These are phyloP conservation scores for Mucor circinelloides DNA, from an alignment of 371 early-diverging fungal genomes.

Conservation along the genomic window DNA sequence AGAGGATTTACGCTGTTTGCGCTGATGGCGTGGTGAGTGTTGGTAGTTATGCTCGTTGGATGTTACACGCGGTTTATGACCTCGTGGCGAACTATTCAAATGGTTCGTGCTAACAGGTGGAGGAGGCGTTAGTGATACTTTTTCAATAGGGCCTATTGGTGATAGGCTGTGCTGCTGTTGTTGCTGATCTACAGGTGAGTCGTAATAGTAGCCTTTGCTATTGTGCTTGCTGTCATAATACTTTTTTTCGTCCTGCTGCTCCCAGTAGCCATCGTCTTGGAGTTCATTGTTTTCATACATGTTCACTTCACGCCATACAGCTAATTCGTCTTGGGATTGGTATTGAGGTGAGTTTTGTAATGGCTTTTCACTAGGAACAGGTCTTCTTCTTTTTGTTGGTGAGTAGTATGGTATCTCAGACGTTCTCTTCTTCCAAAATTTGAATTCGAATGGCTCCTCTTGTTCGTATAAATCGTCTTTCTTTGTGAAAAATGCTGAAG, in stretches of 20 bases:
- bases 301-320: slow-evolving; percentile 18
- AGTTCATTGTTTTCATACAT: slow-evolving; percentile 9
- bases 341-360: neutral
- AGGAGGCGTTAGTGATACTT: slow-evolving; percentile 12
- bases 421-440: neutral
- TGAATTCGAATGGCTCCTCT: neutral
- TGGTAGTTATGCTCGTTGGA: neutral
- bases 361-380: neutral
- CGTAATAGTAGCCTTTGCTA: neutral
- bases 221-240: neutral
- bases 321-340: slow-evolving; percentile 15
- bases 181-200: slow-evolving; percentile 2
- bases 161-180: neutral
- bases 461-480: neutral
- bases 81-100: slow-evolving; percentile 5
- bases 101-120: slow-evolving; percentile 4
- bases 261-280: neutral
- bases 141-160: slow-evolving; percentile 9
- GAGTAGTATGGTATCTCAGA: neutral
- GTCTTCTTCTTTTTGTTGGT: neutral
- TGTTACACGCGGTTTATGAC: slow-evolving; percentile 8
- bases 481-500: slow-evolving; percentile 10
- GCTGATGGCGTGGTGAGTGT: neutral
- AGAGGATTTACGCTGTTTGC: neutral
- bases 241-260: slow-evolving; percentile 3